Evolutionary conservation across 345 rosid genomes (phyloP).

Genomic region (Kandelia obovata): DNA sequence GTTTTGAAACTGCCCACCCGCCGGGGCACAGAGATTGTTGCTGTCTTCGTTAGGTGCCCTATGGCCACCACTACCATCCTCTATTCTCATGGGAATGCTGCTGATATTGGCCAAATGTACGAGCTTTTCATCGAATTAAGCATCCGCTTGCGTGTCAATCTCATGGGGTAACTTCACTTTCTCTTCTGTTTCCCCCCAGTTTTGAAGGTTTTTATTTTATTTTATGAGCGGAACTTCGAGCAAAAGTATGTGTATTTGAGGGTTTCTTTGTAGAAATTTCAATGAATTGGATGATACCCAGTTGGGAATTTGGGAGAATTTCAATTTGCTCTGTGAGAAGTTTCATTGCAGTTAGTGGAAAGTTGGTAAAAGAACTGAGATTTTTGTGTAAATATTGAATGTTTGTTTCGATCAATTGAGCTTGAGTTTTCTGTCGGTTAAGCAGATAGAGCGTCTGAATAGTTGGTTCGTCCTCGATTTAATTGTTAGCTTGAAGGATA

Average conservation of each 20-base stretch:
- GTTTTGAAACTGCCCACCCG: slow-evolving; percentile 51
- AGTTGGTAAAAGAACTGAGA: not conserved
- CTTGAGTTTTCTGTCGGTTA: not conserved
- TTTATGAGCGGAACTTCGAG: not conserved
- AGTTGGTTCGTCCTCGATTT: not conserved
- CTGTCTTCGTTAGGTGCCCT: slow-evolving; percentile 75
- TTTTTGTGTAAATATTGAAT: no score
- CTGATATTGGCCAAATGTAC: slow-evolving; percentile 99
- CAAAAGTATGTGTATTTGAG: not conserved
- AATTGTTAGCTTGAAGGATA: not conserved
- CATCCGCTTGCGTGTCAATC: slow-evolving; percentile 82
- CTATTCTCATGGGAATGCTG: slow-evolving; percentile 98
- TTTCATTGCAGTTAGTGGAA: not conserved
- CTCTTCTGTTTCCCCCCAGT: not conserved
- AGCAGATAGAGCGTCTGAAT: not conserved
- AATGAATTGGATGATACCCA: not conserved
- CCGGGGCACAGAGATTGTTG: slow-evolving; percentile 77
- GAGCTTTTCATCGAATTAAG: slow-evolving; percentile 96
- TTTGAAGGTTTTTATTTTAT: not conserved
- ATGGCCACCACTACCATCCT: slow-evolving; percentile 87
- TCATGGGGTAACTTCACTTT: slow-evolving; percentile 69
- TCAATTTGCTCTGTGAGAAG: slow-evolving; percentile 1
- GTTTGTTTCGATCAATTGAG: not conserved
- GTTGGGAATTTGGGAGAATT: slow-evolving; percentile 1
- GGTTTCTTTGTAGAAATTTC: not conserved